Conservation (phyloP, 257 asterid species). For the Leonotis leonurus region DNA sequence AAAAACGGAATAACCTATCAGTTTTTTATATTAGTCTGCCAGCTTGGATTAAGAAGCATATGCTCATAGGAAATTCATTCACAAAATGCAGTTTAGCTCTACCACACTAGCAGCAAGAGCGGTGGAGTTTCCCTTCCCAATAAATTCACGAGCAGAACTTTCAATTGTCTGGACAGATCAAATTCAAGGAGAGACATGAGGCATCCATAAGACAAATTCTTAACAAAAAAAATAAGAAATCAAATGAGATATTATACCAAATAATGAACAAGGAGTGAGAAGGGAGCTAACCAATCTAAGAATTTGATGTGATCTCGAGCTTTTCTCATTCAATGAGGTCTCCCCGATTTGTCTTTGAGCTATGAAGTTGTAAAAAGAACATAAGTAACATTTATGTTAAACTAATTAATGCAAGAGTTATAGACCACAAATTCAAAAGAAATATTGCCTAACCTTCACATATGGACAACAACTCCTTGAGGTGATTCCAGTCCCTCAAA, state of each 20-base stretch:
- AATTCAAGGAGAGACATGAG: slow-evolving; percentile 6
- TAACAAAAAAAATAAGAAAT: background rate
- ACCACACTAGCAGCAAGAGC: slow-evolving; percentile 99
- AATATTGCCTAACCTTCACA: slow-evolving; percentile 62
- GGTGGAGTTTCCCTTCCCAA: slow-evolving; percentile 92
- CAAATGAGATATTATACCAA: slow-evolving; percentile 6
- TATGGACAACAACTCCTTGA: slow-evolving; percentile 73
- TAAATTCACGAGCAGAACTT: slow-evolving; percentile 95
- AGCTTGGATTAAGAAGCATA: slow-evolving; percentile 12
- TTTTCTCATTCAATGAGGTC: slow-evolving; percentile 84
- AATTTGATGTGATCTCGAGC: slow-evolving; percentile 99
- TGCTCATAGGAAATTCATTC: slow-evolving; percentile 4
- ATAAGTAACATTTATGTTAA: background rate
- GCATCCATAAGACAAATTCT: background rate
- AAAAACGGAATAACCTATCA: slow-evolving; percentile 8
- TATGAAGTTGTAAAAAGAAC: slow-evolving; percentile 22
- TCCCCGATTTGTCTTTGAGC: slow-evolving; percentile 92
- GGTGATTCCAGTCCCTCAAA: slow-evolving; percentile 87
- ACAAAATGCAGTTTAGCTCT: slow-evolving; percentile 20
- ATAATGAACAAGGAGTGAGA: slow-evolving; percentile 11
- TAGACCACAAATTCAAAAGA: slow-evolving; percentile 1
- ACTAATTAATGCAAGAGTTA: background rate
- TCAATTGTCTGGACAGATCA: slow-evolving; percentile 70
- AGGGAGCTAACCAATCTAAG: slow-evolving; percentile 74
- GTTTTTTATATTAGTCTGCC: slow-evolving; percentile 9